A percentile compares a stretch with the other conserved stretches of the same genome.
phyloP scores from a whole-genome alignment of 805 yeast genomes.

The Metschnikowia gruessii region DNA sequence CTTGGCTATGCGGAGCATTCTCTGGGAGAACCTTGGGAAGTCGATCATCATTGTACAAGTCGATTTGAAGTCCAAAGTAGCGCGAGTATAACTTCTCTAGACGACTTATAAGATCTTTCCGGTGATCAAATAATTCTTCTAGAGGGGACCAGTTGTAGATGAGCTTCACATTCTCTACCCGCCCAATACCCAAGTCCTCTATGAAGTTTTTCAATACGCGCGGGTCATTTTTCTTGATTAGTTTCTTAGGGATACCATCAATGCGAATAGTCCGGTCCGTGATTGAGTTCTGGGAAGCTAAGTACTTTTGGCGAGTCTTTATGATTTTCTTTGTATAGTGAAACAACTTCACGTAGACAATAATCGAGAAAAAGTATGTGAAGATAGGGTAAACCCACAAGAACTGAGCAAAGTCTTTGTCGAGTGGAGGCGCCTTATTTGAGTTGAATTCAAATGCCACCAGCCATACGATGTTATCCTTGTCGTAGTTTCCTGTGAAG shows the following conservation, averaged over 20 bases:
- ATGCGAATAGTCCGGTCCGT: conserved; percentile 58
- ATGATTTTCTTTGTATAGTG: conserved; percentile 49
- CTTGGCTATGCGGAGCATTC: conserved; percentile 12
- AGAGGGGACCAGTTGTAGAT: conserved; percentile 47
- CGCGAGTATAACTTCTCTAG: conserved; percentile 45
- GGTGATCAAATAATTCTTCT: conserved; percentile 33
- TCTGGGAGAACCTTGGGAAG: conserved; percentile 33
- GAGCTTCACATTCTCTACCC: conserved; percentile 48
- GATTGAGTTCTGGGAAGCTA: conserved; percentile 57
- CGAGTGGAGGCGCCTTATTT: conserved; percentile 24
- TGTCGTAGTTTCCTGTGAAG: conserved; percentile 44
- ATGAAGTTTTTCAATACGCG: conserved; percentile 45
- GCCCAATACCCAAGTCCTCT: conserved; percentile 55
- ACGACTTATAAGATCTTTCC: conserved; percentile 29
- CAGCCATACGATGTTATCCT: conserved; percentile 30
- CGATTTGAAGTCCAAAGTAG: conserved; percentile 42
- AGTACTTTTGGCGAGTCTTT: conserved; percentile 51
- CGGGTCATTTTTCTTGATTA: conserved; percentile 39
- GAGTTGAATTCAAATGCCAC: conserved; percentile 7
- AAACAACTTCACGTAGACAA: conserved; percentile 45
- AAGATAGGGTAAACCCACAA: conserved; percentile 54
- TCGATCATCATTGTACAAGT: conserved; percentile 33
- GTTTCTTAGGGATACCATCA: conserved; percentile 50
- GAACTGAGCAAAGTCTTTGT: conserved; percentile 40
- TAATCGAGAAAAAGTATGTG: conserved; percentile 51